Evolutionary conservation across 1,284 basidiomycete genomes (phyloP), one percentile per base, ranked within the genome.

Genomic region (Microbotryum silenes-acaulis): DNA sequence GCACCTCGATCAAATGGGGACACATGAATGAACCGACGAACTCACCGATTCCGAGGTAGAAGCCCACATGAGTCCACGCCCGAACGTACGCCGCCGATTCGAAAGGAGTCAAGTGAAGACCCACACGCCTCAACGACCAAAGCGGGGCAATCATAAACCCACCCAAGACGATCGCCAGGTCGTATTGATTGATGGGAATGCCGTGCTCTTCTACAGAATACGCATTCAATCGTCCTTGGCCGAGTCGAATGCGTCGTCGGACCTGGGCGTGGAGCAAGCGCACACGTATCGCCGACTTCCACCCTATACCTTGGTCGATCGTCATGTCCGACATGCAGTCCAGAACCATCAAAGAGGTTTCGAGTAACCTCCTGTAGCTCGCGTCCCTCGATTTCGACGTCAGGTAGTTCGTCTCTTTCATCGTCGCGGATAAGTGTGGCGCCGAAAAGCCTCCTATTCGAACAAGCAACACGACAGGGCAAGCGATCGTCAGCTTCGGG

Each of bases 61-160:
- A 72, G 5, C 71, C 71, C n/a, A 72, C 57, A 51, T 72, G 70
- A 10, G 63, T 54, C 71, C 71, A 72, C 4, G 60, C 54, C 4
- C 52, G 49, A 18, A 68, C 60, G 56, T 70, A 72, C 2, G 66
- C 60, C 2, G 50, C 45, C 12, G 60, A 58, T 47, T 72, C 71
- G 2, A 57, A 50, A 9, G 29, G 12, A 3, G 62, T 61, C 18
- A 69, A 50, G 4, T 51, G 8, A 20, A 67, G 55, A 2, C 67
- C 67, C 31, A 64, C 56, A 1, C 68, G 57, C 0, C 63, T 55
- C 33, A 70, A 48, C 20, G 62, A 63, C 71, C 71, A 72, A 3
- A 71, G 33, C 3, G 71, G 71, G 6, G 68, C 68, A n/a, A 72
- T 57, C 47, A 59, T 63, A 54, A 72, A 72, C 0, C 64, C 62